Conservation (phyloP, 352 stramenopile species). For the Phytophthora sp. region DNA sequence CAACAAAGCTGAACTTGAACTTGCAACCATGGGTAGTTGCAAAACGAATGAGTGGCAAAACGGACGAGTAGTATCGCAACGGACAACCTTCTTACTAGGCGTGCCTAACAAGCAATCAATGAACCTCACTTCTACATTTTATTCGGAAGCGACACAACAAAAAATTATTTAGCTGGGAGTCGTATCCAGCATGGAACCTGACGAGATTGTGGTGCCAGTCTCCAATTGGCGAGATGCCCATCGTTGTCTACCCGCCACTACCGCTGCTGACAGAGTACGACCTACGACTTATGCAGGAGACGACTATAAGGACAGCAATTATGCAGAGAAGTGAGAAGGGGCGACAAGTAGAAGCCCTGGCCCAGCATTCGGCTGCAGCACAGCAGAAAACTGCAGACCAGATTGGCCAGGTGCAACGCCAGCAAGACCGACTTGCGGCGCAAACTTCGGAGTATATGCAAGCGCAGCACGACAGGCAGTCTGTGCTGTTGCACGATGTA, state of each 20-base stretch:
- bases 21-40: too few relatives aligned
- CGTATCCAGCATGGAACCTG: slow-evolving; percentile 1
- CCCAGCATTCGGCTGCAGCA: slow-evolving; percentile 12
- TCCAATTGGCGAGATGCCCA: not conserved
- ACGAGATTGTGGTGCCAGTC: slow-evolving; percentile 1
- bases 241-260: not conserved
- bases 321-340: slow-evolving; percentile 1
- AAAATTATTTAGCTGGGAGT: slow-evolving; percentile 10
- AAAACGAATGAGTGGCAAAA: too few relatives aligned
- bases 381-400: slow-evolving; percentile 13
- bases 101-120: too few relatives aligned
- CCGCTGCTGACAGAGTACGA: not conserved
- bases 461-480: too few relatives aligned
- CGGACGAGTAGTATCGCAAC: too few relatives aligned
- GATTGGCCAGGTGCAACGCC: slow-evolving; percentile 10
- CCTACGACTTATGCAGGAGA: not conserved
- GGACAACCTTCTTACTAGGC: too few relatives aligned
- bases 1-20: too few relatives aligned
- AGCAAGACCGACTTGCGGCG: slow-evolving; percentile 20
- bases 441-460: slow-evolving; percentile 18
- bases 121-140: slow-evolving; percentile 8
- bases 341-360: slow-evolving; percentile 19
- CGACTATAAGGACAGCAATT: not conserved
- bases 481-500: not conserved
- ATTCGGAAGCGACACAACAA: slow-evolving; percentile 1